Evolutionary conservation across 768 basidiomycete genomes (phyloP).

Genomic region (Pilatotrama ljubarskyi): DNA sequence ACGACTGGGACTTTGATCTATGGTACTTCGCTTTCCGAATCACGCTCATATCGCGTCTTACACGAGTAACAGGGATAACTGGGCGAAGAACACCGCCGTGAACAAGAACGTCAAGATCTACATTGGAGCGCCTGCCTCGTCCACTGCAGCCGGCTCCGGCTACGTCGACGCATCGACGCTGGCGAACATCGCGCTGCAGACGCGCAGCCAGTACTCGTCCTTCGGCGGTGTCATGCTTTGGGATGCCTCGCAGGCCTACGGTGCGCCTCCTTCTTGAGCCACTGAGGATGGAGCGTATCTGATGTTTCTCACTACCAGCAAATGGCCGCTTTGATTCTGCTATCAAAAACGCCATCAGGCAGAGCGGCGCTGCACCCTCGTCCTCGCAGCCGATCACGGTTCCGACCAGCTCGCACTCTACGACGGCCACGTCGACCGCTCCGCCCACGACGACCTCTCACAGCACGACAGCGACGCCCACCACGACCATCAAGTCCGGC

Average conservation of each 20-base stretch:
- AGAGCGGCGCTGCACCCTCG: slow-evolving; percentile 14
- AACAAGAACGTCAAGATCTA: slow-evolving; percentile 65
- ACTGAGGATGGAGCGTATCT: neutral
- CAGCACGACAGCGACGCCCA: slow-evolving; percentile 8
- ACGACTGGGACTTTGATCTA: slow-evolving; percentile 53
- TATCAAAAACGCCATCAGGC: slow-evolving; percentile 26
- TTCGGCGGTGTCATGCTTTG: slow-evolving; percentile 61
- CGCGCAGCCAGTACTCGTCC: slow-evolving; percentile 58
- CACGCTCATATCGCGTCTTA: neutral
- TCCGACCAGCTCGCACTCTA: slow-evolving; percentile 4
- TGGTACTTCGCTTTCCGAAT: slow-evolving; percentile 39
- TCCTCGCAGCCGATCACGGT: slow-evolving; percentile 13
- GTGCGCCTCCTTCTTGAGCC: neutral
- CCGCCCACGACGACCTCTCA: slow-evolving; percentile 16
- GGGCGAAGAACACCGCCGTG: slow-evolving; percentile 58
- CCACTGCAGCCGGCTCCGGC: slow-evolving; percentile 57
- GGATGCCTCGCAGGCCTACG: slow-evolving; percentile 35
- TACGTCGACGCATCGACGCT: slow-evolving; percentile 53
- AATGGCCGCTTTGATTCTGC: slow-evolving; percentile 29
- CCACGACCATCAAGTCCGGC: slow-evolving; percentile 16
- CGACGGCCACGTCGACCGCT: slow-evolving; percentile 14
- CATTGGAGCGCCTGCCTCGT: slow-evolving; percentile 63
- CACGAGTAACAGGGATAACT: slow-evolving; percentile 50
- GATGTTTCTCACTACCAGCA: slow-evolving; percentile 3
- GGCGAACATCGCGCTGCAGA: slow-evolving; percentile 46